These are phyloP conservation scores for Xylariaceae sp. DNA, from an alignment of 2,329 filamentous ascomycete genomes.

Conservation along the genomic window DNA sequence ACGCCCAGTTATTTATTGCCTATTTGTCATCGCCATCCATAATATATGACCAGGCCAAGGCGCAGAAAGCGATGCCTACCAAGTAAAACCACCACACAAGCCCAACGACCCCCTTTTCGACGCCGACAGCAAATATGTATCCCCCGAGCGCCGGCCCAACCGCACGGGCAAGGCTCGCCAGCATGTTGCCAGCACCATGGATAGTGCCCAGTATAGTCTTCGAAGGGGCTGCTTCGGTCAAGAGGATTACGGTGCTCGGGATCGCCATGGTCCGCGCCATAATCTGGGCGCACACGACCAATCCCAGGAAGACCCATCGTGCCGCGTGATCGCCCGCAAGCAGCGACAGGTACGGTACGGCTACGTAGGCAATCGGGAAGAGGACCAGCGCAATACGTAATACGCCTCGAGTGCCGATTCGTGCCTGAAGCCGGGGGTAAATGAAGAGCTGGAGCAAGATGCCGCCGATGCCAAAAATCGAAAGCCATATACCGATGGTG, in stretches of 20 bases:
- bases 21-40: conserved; percentile 22
- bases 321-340: conserved; percentile 45
- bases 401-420: conserved; percentile 61
- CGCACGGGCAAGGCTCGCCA: conserved; percentile 34
- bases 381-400: conserved; percentile 60
- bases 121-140: conserved; percentile 34
- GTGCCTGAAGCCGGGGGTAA: conserved; percentile 60
- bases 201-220: conserved; percentile 42
- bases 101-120: conserved; percentile 31
- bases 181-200: conserved; percentile 39
- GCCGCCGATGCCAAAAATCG: conserved; percentile 62
- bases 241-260: conserved; percentile 44
- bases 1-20: neutral
- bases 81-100: conserved; percentile 38
- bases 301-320: conserved; percentile 58
- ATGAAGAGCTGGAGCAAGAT: conserved; percentile 63
- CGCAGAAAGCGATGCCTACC: conserved; percentile 31
- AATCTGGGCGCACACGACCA: conserved; percentile 62
- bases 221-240: conserved; percentile 43
- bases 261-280: conserved; percentile 60
- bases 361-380: conserved; percentile 60
- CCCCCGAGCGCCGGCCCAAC: conserved; percentile 33
- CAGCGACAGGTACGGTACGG: conserved; percentile 63
- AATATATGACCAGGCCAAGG: conserved; percentile 34
- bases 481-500: conserved; percentile 48